Base-by-base conservation (phyloP, 2,329 filamentous ascomycete species). In the Aureobasidium sp. region DNA sequence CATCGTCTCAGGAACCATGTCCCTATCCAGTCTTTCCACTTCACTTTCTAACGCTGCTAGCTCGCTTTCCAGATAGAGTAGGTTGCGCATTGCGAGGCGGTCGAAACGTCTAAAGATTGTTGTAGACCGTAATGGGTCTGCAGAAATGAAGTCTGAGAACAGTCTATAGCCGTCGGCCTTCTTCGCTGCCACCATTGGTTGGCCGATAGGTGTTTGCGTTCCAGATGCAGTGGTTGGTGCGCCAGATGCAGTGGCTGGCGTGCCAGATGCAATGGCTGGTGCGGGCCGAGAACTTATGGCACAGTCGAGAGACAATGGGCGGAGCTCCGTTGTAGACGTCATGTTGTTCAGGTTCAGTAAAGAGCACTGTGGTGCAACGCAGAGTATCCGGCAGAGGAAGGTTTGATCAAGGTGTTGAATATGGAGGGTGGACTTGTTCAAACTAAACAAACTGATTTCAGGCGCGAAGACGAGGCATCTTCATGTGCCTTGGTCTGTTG, bases 31-130 rank as follows among this genome's bases (percentile, higher is more conserved):
- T 27, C 40, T 54, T 25, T 61, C 40, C 10, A 61, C 35, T 43
- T 45, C 38, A 19, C 33, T 57, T 15, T 61, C 60, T 13, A 61
- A 31, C 5, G 43, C 51, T 54, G 51, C 31, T 11, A 61, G 10
- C n/a, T 61, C 50, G 35, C 60, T 57, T 29, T 61, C 50, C 21
- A 61, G 40, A 29, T 61, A 57, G 8, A 61, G 43, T 10, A 61
- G 33, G 21, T 61, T 61, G 35, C 60, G 49, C 9, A 49, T 49
- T 5, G 50, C 43, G 15, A 61, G 31, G 3, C 51, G 38, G 25
- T 61, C 60, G 17, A 61, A 61, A 1, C 51, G 29, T 10, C 60
- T 50, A 6, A 61, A 61, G 9, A 61, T 61, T 0, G 49, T 47
- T 17, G 50, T 47, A 25, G 55, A 49, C 13, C 55, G 55, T 40